Evolutionary conservation across 2,329 filamentous ascomycete species (phyloP).

Genomic region (Thelonectria rubi): DNA sequence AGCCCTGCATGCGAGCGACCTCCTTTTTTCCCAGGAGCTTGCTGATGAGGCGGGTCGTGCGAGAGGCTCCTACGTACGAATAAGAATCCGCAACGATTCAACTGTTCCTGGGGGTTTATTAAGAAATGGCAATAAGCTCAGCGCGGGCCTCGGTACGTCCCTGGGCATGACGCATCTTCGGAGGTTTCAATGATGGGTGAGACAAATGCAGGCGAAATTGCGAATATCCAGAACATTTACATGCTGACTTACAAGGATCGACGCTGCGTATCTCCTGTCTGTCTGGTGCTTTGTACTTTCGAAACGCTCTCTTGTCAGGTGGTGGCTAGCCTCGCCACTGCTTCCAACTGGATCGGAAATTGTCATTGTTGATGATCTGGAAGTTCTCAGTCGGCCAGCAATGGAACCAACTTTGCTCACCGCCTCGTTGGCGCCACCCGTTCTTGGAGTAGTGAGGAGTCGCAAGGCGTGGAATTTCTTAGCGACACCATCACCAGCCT

Average conservation of each 20-base stretch:
- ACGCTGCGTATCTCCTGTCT: constrained; percentile 6
- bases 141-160: not conserved
- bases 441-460: not conserved
- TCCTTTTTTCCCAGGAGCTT: constrained; percentile 13
- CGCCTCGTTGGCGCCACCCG: constrained; percentile 14
- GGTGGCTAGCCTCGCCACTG: constrained; percentile 4
- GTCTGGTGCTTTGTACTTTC: constrained; percentile 13
- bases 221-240: not conserved
- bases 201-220: not conserved
- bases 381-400: not conserved
- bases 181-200: not conserved
- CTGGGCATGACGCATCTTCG: not conserved
- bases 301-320: constrained; percentile 1
- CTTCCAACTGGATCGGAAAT: not conserved
- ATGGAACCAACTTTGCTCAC: constrained; percentile 10
- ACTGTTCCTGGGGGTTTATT: no score
- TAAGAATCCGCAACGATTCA: not conserved
- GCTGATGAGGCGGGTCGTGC: not conserved
- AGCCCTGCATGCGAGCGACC: constrained; percentile 13
- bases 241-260: constrained; percentile 2
- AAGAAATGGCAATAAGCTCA: not conserved
- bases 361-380: not conserved
- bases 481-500: constrained; percentile 9
- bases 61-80: not conserved
- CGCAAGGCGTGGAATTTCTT: not conserved